These are phyloP conservation scores for Jatropha multifida DNA, from an alignment of 441 rosid species.

Conservation along the genomic window DNA sequence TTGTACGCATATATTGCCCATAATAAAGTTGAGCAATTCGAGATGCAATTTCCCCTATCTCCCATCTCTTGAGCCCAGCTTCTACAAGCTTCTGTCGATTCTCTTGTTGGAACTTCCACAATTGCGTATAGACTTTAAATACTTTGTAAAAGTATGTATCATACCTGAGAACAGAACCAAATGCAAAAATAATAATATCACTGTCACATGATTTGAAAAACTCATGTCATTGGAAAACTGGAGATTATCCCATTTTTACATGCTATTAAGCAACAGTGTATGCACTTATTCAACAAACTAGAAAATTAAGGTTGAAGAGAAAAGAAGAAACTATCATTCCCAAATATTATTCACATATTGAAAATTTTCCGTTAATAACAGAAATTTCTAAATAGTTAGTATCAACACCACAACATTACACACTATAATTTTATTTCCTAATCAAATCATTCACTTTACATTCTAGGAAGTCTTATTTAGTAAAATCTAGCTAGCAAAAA, in stretches of 20 bases:
- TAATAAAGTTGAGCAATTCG: slow-evolving; percentile 95
- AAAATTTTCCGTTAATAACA: neutral
- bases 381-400: neutral
- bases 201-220: neutral
- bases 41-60: slow-evolving; percentile 96
- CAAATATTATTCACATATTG: neutral
- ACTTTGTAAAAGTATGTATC: slow-evolving; percentile 93
- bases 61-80: slow-evolving; percentile 94
- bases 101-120: slow-evolving; percentile 98
- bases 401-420: neutral
- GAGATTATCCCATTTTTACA: neutral
- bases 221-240: neutral
- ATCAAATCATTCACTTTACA: neutral
- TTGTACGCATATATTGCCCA: slow-evolving; percentile 91
- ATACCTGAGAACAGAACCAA: slow-evolving; percentile 47
- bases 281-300: neutral
- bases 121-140: slow-evolving; percentile 87
- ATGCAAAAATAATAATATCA: neutral
- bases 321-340: neutral
- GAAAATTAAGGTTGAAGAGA: neutral
- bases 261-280: neutral
- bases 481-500: no score
- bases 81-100: slow-evolving; percentile 91
- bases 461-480: no score
- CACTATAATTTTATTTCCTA: neutral